phyloP scores from a whole-genome alignment of 2,329 filamentous ascomycete genomes.

The Myriosclerotinia scirpicola region DNA sequence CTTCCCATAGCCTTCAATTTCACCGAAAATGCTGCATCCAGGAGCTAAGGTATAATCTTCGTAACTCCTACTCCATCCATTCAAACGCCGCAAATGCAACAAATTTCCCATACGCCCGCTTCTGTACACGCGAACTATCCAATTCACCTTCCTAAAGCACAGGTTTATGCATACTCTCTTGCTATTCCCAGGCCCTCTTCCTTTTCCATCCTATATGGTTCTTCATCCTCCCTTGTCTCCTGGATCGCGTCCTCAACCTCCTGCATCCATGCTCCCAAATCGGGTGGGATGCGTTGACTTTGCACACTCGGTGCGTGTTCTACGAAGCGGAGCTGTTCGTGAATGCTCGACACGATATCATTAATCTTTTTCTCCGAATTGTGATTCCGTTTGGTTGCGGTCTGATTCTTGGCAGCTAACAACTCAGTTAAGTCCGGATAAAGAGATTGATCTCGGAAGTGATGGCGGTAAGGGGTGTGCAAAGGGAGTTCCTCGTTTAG shows the following conservation, averaged over 20 bases:
- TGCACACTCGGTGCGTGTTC: constrained; percentile 84
- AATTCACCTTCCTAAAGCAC: background rate
- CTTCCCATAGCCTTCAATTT: background rate
- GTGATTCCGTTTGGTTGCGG: constrained; percentile 61
- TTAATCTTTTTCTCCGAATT: constrained; percentile 75
- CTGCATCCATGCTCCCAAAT: constrained; percentile 66
- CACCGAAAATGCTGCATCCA: background rate
- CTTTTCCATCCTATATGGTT: constrained; percentile 51
- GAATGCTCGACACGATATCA: constrained; percentile 73
- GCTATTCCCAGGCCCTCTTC: constrained; percentile 58
- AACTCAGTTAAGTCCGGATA: constrained; percentile 82
- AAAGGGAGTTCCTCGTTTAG: constrained; percentile 73
- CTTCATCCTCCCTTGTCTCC: constrained; percentile 61
- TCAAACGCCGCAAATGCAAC: constrained; percentile 2
- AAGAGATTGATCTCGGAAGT: constrained; percentile 83
- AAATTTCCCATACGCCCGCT: constrained; percentile 10
- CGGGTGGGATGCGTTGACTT: constrained; percentile 75
- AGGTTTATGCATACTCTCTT: constrained; percentile 48
- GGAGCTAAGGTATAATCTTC: constrained; percentile 3
- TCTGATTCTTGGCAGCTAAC: constrained; percentile 51
- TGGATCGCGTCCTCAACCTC: constrained; percentile 67
- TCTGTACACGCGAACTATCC: background rate
- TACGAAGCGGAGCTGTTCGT: constrained; percentile 84
- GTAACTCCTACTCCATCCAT: constrained; percentile 16
- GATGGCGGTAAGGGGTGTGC: constrained; percentile 81